These are phyloP conservation scores for Malbranchea zuffiana DNA, from an alignment of 2,329 filamentous ascomycete genomes.

Conservation along the genomic window DNA sequence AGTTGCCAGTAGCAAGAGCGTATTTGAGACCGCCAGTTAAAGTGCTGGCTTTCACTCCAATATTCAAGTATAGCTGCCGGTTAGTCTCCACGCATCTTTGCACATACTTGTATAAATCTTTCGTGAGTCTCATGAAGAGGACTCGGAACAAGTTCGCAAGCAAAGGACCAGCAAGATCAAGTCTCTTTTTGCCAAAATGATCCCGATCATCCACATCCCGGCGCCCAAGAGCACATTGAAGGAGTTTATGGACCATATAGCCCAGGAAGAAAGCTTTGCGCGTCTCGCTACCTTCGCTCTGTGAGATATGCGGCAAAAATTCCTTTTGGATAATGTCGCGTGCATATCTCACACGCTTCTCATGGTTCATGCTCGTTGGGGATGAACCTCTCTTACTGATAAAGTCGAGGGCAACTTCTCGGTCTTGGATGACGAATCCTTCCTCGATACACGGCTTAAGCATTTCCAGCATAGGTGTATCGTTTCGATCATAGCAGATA, in stretches of 20 bases:
- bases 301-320: constrained; percentile 89
- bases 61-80: constrained; percentile 77
- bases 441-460: constrained; percentile 95
- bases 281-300: constrained; percentile 87
- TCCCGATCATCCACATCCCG: constrained; percentile 94
- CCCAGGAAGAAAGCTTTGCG: constrained; percentile 96
- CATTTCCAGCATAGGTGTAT: constrained; percentile 96
- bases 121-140: constrained; percentile 80
- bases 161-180: constrained; percentile 87
- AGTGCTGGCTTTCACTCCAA: constrained; percentile 83
- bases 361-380: constrained; percentile 59
- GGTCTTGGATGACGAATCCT: constrained; percentile 89
- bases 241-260: constrained; percentile 94
- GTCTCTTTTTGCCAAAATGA: constrained; percentile 96
- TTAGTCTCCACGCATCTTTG: constrained; percentile 84
- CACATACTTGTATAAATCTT: constrained; percentile 82
- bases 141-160: constrained; percentile 93
- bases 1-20: constrained; percentile 93
- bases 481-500: constrained; percentile 90
- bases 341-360: constrained; percentile 84
- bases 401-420: constrained; percentile 85
- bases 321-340: constrained; percentile 95
- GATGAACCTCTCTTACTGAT: constrained; percentile 82
- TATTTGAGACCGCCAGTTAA: constrained; percentile 93
- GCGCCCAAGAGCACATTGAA: constrained; percentile 85